A percentile compares a stretch with the other conserved stretches of the same genome.
phyloP scores from a whole-genome alignment of 306 rosid genomes.

The Prosopis cineraria region DNA sequence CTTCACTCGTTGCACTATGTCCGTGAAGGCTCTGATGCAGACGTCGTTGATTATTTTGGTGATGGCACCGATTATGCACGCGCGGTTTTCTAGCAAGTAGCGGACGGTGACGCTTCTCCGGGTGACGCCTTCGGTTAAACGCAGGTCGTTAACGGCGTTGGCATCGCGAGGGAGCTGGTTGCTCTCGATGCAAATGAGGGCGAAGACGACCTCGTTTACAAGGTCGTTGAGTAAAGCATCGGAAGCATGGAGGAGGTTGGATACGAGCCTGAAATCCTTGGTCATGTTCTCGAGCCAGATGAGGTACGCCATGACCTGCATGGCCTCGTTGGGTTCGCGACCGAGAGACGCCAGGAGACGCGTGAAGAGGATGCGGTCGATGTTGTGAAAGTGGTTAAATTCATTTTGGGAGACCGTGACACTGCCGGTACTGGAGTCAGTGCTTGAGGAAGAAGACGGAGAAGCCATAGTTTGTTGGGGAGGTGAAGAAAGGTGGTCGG shows the following conservation, averaged over 20 bases:
- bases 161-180: conserved; percentile 7
- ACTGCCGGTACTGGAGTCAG: background rate
- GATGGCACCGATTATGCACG: conserved; percentile 30
- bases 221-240: conserved; percentile 31
- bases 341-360: conserved; percentile 45
- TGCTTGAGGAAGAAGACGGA: background rate
- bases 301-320: conserved; percentile 58
- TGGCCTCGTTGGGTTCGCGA: conserved; percentile 51
- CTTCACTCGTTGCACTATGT: conserved; percentile 37
- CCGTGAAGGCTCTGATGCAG: conserved; percentile 53
- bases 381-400: conserved; percentile 56
- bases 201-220: conserved; percentile 45
- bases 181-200: conserved; percentile 46
- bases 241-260: conserved; percentile 38
- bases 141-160: conserved; percentile 2
- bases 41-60: conserved; percentile 44
- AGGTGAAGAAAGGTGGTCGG: background rate
- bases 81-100: conserved; percentile 46
- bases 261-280: conserved; percentile 24
- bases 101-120: conserved; percentile 22
- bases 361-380: conserved; percentile 58
- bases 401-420: conserved; percentile 42
- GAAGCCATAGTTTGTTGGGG: conserved; percentile 17
- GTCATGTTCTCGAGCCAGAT: conserved; percentile 59
- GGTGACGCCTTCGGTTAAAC: conserved; percentile 40